Evolutionary conservation across 2,329 filamentous ascomycete genomes (phyloP).

Genomic region (Ophiostoma montium): DNA sequence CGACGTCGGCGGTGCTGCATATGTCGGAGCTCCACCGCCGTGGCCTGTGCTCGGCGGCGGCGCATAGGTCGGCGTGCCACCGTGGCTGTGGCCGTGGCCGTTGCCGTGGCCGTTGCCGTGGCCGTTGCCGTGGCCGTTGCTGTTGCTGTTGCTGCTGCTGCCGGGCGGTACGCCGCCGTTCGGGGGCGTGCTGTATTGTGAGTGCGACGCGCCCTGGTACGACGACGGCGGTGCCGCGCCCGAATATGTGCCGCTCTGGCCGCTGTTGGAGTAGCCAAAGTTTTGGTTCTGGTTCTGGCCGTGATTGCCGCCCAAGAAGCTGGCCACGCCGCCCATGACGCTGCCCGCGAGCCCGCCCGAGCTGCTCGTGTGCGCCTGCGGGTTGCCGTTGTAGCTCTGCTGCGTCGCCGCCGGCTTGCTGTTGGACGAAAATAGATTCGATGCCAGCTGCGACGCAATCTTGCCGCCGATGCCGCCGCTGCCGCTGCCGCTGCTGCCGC

Average conservation of each 20-base stretch:
- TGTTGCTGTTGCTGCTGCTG: background rate
- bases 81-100: background rate
- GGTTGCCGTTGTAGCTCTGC: constrained; percentile 37
- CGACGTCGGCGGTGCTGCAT: too few species aligned
- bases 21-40: background rate
- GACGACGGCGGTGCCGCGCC: constrained; percentile 49
- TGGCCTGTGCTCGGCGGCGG: constrained; percentile 2
- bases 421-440: constrained; percentile 36
- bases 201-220: constrained; percentile 32
- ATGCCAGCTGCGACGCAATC: constrained; percentile 42
- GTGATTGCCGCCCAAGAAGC: constrained; percentile 34
- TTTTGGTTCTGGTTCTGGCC: constrained; percentile 34
- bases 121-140: background rate
- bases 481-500: constrained; percentile 14
- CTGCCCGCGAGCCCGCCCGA: constrained; percentile 36
- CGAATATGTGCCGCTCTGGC: constrained; percentile 41
- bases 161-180: background rate
- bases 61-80: constrained; percentile 4
- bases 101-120: background rate
- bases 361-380: constrained; percentile 25
- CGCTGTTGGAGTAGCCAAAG: constrained; percentile 49
- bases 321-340: constrained; percentile 40
- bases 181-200: constrained; percentile 11
- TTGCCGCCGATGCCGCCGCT: constrained; percentile 30
- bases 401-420: constrained; percentile 32